phyloP scores from a whole-genome alignment of 805 yeast genomes.

The Saccharomyces jurei region DNA sequence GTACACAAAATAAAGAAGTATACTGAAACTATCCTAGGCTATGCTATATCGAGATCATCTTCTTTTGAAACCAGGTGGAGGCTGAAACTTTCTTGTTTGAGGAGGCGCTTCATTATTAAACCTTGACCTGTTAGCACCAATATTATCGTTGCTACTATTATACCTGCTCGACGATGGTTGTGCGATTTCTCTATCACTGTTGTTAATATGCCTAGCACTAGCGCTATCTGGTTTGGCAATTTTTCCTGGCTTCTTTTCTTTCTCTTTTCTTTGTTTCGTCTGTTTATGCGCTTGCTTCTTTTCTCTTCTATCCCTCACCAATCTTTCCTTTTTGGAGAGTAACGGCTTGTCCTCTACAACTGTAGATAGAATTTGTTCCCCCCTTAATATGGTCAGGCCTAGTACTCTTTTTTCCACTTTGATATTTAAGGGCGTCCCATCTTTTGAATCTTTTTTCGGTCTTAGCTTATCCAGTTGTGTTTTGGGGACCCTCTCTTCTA shows the following conservation, averaged over 20 bases:
- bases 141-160: conserved; percentile 16
- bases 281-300: conserved; percentile 29
- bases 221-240: background rate
- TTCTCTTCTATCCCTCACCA: conserved; percentile 27
- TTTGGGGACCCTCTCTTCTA: conserved; percentile 71
- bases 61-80: conserved; percentile 40
- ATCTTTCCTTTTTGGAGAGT: conserved; percentile 34
- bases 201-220: conserved; percentile 1
- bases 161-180: background rate
- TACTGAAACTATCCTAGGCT: background rate
- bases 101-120: conserved; percentile 26
- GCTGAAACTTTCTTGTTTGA: conserved; percentile 36
- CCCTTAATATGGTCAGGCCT: conserved; percentile 79
- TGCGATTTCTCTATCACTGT: background rate
- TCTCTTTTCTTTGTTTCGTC: conserved; percentile 22
- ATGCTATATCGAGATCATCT: conserved; percentile 2
- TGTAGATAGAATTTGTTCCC: conserved; percentile 70
- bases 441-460: conserved; percentile 4
- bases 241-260: conserved; percentile 3
- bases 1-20: background rate
- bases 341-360: conserved; percentile 55
- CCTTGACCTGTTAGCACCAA: conserved; percentile 24
- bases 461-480: conserved; percentile 36
- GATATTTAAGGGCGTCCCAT: conserved; percentile 28
- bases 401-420: conserved; percentile 65